Evolutionary conservation across 2,329 filamentous ascomycete genomes (phyloP).

Genomic region (Diaporthe sp.): DNA sequence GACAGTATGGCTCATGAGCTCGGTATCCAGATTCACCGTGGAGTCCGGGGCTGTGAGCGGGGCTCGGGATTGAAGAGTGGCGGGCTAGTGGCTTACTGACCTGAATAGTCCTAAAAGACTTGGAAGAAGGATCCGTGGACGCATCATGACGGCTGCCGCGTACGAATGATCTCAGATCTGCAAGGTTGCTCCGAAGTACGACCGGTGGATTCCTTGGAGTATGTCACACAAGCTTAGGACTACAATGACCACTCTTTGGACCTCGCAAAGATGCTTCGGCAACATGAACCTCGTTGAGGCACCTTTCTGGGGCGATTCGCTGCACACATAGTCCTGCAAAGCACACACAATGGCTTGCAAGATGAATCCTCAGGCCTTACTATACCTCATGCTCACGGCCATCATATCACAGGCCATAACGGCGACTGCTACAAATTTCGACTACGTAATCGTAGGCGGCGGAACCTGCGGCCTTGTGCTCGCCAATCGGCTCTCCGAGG

Average conservation of each 20-base stretch:
- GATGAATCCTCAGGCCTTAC: background rate
- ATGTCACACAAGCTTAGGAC: background rate
- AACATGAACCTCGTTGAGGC: background rate
- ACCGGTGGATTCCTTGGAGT: background rate
- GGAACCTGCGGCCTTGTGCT: conserved; percentile 55
- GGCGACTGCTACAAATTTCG: conserved; percentile 34
- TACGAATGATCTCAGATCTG: background rate
- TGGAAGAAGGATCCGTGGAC: background rate
- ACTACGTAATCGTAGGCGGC: conserved; percentile 53
- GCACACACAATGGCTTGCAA: background rate
- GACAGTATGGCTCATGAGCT: background rate
- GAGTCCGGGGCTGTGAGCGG: background rate
- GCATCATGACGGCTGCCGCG: background rate
- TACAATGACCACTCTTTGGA: background rate
- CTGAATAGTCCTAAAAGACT: background rate
- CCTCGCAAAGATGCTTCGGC: background rate
- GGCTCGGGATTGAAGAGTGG: background rate
- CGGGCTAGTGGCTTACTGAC: background rate
- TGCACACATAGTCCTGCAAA: background rate
- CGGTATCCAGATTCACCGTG: background rate
- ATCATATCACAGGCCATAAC: background rate
- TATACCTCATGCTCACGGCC: background rate
- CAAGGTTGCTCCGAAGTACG: conserved; percentile 1
- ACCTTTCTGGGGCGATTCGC: background rate
- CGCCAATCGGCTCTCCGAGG: conserved; percentile 49